Evolutionary conservation across 352 stramenopile species (phyloP).

Genomic region (Pythium rishiriense): DNA sequence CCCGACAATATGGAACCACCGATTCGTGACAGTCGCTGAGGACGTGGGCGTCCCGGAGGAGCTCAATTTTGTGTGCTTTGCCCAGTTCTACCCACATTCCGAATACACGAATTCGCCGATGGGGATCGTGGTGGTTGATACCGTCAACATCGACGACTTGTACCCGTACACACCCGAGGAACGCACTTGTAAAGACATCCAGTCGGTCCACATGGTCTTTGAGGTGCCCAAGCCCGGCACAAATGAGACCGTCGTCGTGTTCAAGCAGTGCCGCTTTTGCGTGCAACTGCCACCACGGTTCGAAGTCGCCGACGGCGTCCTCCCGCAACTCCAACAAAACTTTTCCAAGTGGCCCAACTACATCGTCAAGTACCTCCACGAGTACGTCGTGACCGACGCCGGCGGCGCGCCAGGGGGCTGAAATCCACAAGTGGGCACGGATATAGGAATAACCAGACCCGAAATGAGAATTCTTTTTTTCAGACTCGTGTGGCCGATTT

Average conservation of each 20-base stretch:
- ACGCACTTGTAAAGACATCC: conserved; percentile 18
- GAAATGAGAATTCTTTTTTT: no score
- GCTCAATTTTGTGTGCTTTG: conserved; percentile 27
- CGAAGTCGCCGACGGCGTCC: neutral
- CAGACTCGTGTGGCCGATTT: no score
- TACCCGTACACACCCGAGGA: conserved; percentile 36
- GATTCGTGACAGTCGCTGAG: conserved; percentile 32
- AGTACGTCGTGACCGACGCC: no score
- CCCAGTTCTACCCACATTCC: conserved; percentile 31
- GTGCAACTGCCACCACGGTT: conserved; percentile 7
- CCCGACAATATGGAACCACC: conserved; percentile 39
- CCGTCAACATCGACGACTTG: conserved; percentile 44
- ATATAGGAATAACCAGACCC: no score
- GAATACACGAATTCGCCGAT: conserved; percentile 17
- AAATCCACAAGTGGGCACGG: no score
- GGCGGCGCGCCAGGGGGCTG: no score
- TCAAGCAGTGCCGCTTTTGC: conserved; percentile 5
- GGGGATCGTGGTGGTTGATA: conserved; percentile 34
- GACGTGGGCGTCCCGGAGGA: conserved; percentile 17
- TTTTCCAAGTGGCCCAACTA: neutral
- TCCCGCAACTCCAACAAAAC: conserved; percentile 6
- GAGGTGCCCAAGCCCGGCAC: neutral
- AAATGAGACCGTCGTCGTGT: neutral
- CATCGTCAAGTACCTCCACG: no score
- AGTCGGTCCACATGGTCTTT: neutral